These are phyloP conservation scores for Terfezia claveryi DNA, from an alignment of 495 filamentous ascomycete genomes.

Conservation along the genomic window DNA sequence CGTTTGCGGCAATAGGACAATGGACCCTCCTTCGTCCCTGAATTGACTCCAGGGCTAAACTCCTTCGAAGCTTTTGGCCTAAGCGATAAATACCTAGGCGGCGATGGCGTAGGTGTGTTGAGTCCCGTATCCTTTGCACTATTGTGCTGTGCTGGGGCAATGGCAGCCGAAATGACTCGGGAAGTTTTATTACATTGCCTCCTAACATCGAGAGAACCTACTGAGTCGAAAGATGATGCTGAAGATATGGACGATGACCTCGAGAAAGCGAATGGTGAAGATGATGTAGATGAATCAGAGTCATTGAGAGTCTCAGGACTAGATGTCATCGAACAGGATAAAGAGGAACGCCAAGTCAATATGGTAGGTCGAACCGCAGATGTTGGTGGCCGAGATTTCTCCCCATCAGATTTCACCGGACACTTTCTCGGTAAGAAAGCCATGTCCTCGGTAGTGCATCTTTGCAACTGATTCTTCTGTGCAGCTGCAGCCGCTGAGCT, in stretches of 20 bases:
- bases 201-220: not conserved
- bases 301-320: not conserved
- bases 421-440: constrained; percentile 9
- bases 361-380: constrained; percentile 1
- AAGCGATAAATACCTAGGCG: not conserved
- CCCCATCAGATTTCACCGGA: not conserved
- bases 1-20: not conserved
- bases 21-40: no score
- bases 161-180: no score
- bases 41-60: no score
- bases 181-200: no score
- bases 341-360: constrained; percentile 5
- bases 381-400: not conserved
- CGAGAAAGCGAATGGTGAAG: constrained; percentile 4
- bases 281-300: constrained; percentile 4
- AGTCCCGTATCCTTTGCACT: not conserved
- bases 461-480: constrained; percentile 7
- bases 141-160: no score
- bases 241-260: constrained; percentile 8
- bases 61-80: not conserved
- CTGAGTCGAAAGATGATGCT: constrained; percentile 2
- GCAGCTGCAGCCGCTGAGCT: constrained; percentile 5
- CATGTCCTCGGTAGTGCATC: constrained; percentile 12
- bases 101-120: not conserved
- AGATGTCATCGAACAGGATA: constrained; percentile 9